Evolutionary conservation across 2,329 filamentous ascomycete species (phyloP), one percentile per base, ranked within the genome.

Genomic region (Aspergillus oerlinghausenensis): DNA sequence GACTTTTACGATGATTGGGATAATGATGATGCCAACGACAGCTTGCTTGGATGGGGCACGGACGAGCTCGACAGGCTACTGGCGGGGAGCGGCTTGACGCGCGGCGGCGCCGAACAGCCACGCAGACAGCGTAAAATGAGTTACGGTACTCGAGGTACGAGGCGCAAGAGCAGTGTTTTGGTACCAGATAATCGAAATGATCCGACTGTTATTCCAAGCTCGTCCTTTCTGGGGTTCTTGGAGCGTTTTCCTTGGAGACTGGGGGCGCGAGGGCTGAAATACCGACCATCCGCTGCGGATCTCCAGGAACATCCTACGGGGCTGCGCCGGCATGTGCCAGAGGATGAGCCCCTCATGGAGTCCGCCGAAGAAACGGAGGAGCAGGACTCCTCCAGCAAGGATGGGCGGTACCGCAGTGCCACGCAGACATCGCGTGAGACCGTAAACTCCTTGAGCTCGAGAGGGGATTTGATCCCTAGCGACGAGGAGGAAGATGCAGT

Each of bases 1-100:
- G 93, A 97, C 73, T 97, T 97, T 72, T 97, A 97, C 77, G 93
- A 97, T 74, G 93, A 97, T 74, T 97, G 93, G 93, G 91, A 96
- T 59, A 80, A 83, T 49, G 82, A 85, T 54, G 82, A 85, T 55
- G 67, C 64, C 29, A 82, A 83, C 51, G 79, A 78, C 35, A 82
- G 85, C 42, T 73, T 93, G 50, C 77, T 92, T 52, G 87, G 85
- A 49, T 96, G 91, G 89, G 87, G 88, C 42, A 86, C 83, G 64
- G 92, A 95, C 67, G 92, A 96, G 70, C 86, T 95, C 77, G 93
- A 96, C 70, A 82, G 90, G 52, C 75, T 97, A 60, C 77, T 96
- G 51, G 89, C 88, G 10, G 88, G 88, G 5, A 87, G 85, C 17
- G 86, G 72, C 11, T 62, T 72, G 50, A 59, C 64, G 48, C 67